Evolutionary conservation across 2,329 filamentous ascomycete genomes (phyloP).

Genomic region (Chrysoporthe cubensis): DNA sequence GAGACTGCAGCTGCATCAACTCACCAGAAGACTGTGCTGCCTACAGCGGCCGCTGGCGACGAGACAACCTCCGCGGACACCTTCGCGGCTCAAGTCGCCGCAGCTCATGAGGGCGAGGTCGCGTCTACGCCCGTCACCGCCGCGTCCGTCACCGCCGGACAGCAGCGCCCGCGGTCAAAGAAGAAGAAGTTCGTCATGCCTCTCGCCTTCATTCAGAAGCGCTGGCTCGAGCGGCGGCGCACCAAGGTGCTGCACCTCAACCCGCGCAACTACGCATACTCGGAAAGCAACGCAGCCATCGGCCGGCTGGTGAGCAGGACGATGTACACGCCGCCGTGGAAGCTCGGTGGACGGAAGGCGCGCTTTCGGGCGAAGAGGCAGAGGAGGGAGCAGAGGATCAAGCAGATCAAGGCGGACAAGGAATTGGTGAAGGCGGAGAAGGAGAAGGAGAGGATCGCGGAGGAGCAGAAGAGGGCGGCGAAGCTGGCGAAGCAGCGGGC

Average conservation of each 20-base stretch:
- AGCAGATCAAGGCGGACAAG: conserved; percentile 30
- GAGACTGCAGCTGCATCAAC: neutral
- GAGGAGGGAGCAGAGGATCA: conserved; percentile 23
- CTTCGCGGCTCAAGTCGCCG: neutral
- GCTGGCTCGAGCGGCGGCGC: conserved; percentile 35
- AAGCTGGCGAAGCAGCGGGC: conserved; percentile 30
- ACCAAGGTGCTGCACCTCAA: conserved; percentile 54
- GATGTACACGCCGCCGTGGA: conserved; percentile 53
- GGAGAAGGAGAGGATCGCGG: conserved; percentile 32
- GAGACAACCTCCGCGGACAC: neutral
- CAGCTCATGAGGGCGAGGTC: neutral
- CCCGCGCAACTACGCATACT: conserved; percentile 58
- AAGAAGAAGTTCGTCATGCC: conserved; percentile 22
- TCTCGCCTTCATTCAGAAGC: conserved; percentile 26
- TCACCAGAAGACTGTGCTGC: neutral
- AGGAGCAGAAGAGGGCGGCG: conserved; percentile 32
- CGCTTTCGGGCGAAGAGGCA: conserved; percentile 43
- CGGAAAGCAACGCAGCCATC: conserved; percentile 63
- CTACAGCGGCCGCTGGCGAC: neutral
- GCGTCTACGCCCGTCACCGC: too few species aligned
- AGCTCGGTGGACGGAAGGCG: conserved; percentile 55
- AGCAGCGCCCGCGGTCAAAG: conserved; percentile 20
- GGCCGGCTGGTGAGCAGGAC: conserved; percentile 56
- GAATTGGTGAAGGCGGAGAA: conserved; percentile 34
- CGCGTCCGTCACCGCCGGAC: neutral